Conservation (phyloP, 75 land plant species). For the Gnetum montanum region DNA sequence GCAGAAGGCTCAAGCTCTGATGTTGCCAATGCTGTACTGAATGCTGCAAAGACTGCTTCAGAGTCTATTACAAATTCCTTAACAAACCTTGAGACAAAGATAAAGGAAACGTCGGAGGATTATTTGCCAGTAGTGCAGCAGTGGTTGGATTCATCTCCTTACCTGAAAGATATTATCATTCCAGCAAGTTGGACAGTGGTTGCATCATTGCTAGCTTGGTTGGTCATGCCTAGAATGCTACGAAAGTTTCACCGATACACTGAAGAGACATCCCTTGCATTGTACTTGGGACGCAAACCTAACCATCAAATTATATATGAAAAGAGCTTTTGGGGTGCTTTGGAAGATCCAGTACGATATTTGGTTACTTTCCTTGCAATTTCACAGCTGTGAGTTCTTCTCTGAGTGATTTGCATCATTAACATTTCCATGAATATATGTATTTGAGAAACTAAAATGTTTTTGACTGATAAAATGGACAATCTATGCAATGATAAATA, state of each 20-base stretch:
- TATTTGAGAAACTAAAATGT: too few relatives aligned
- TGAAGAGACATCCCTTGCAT: conserved; percentile 32
- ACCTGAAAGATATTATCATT: conserved; percentile 31
- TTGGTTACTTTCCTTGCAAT: conserved; percentile 72
- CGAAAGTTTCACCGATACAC: conserved; percentile 63
- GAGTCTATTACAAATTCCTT: conserved; percentile 24
- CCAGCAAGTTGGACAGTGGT: conserved; percentile 32
- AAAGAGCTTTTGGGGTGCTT: conserved; percentile 76
- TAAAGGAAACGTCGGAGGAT: conserved; percentile 25
- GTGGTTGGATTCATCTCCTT: conserved; percentile 37
- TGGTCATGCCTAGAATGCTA: conserved; percentile 71
- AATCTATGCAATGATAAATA: too few relatives aligned
- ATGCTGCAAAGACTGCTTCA: conserved; percentile 20
- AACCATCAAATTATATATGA: conserved; percentile 49
- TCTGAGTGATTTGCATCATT: conserved; percentile 1
- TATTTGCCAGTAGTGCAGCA: conserved; percentile 28
- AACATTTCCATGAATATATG: too few relatives aligned
- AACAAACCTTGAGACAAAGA: conserved; percentile 15
- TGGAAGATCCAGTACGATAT: conserved; percentile 77
- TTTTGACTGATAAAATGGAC: too few relatives aligned
- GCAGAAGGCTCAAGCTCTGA: conserved; percentile 7
- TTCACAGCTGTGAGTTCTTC: conserved; percentile 60
- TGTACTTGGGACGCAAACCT: conserved; percentile 20
- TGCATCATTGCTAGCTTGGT: conserved; percentile 66
- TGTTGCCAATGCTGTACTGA: conserved; percentile 29